A percentile compares a stretch with the other conserved stretches of the same genome.
phyloP scores from a whole-genome alignment of 2,329 filamentous ascomycete genomes.

The Fusarium paranaense region DNA sequence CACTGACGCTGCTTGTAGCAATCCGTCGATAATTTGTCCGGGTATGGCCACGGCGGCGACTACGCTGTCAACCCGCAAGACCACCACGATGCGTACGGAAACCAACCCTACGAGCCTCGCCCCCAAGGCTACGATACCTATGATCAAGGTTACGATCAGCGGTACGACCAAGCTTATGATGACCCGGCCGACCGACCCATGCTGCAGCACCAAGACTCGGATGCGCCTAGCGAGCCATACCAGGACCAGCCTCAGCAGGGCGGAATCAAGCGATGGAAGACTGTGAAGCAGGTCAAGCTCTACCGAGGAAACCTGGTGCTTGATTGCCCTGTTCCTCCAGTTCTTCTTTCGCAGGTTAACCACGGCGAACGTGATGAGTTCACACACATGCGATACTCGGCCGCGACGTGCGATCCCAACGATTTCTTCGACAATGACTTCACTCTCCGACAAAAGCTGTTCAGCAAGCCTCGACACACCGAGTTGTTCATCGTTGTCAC shows the following conservation, averaged over 20 bases:
- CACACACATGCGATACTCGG: slow-evolving; percentile 92
- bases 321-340: slow-evolving; percentile 93
- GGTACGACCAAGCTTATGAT: slow-evolving; percentile 74
- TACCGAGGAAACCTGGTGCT: slow-evolving; percentile 97
- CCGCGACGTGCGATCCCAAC: slow-evolving; percentile 91
- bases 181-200: slow-evolving; percentile 82
- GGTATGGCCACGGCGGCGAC: slow-evolving; percentile 62
- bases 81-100: slow-evolving; percentile 84
- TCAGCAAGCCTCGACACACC: slow-evolving; percentile 91
- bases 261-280: slow-evolving; percentile 90
- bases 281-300: slow-evolving; percentile 96
- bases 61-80: slow-evolving; percentile 42
- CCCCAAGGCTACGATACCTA: slow-evolving; percentile 61
- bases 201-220: slow-evolving; percentile 70
- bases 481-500: slow-evolving; percentile 97
- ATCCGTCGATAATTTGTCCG: slow-evolving; percentile 63
- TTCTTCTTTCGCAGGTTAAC: slow-evolving; percentile 86
- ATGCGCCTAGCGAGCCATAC: slow-evolving; percentile 57
- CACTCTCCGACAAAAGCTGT: slow-evolving; percentile 89
- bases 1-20: slow-evolving; percentile 52
- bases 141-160: slow-evolving; percentile 70
- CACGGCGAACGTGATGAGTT: slow-evolving; percentile 94
- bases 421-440: slow-evolving; percentile 92
- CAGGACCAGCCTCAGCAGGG: slow-evolving; percentile 58
- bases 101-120: slow-evolving; percentile 81